Base-by-base conservation (phyloP, 768 basidiomycete species). In the Lactarius tabidus region DNA sequence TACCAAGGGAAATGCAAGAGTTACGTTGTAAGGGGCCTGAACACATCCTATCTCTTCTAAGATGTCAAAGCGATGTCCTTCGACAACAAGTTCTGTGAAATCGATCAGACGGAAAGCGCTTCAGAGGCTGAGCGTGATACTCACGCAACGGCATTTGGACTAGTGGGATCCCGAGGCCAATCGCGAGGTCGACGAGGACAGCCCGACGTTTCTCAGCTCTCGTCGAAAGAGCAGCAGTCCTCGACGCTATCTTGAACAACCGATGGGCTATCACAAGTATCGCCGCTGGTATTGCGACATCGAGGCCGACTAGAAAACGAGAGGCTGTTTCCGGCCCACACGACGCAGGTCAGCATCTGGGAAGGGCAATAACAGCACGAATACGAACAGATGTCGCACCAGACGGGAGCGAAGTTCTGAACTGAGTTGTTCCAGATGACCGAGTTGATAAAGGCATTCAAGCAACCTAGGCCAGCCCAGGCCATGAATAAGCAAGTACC, bases 401-500 rank as follows among this genome's bases (percentile, higher is more conserved):
- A 86, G 15, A 77, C 75, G 0, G 83, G 83, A 0, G 76, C 75
- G 9, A 70, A 65, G 59, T 85, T 79, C 12, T 77, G 77, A 7
- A 80, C 79, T 70, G 82, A 86, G 39, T 80, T 77, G 63, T 77
- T 78, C 91, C 91, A 94, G 28, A 91, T 71, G 45, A 91, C 75
- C 1, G 85, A 81, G 75, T 93, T 88, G 70, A 92, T 75, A 70
- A 84, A 86, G 60, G 78, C 74, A 63, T 81, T 82, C 56, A 92
- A 80, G 73, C 85, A 86, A 33, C 77, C 78, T 15, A 84, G 62
- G 2, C 80, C 83, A 23, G 80, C 79, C 91, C 90, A 93, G 52
- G 77, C 66, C 76, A 93, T 91, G 76, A 82, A 87, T 39, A 85
- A 76, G 64, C 88, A 84, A 14, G 90, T 91, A 36, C 88, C 89